These are phyloP conservation scores for Ganoderma resinaceum DNA, from an alignment of 1,284 basidiomycete genomes.

Conservation along the genomic window DNA sequence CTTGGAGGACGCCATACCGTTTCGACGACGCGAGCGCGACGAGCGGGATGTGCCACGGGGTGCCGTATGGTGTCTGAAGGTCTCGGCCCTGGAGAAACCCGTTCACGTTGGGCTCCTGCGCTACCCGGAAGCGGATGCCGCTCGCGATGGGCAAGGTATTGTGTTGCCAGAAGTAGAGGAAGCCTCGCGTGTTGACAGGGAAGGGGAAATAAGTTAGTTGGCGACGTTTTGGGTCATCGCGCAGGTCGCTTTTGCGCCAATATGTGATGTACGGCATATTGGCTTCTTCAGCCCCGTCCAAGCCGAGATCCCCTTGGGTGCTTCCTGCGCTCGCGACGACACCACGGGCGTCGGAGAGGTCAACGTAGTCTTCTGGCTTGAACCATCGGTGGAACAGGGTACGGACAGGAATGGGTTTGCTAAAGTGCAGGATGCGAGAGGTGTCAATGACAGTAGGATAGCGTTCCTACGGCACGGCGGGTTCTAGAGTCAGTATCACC, in stretches of 20 bases:
- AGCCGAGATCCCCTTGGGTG: background rate
- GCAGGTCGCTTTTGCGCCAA: background rate
- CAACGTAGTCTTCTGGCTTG: conserved; percentile 13
- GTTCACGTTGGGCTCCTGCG: background rate
- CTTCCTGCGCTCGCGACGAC: background rate
- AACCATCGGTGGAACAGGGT: conserved; percentile 14
- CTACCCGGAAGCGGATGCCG: conserved; percentile 23
- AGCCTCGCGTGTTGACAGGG: conserved; percentile 21
- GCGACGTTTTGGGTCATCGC: background rate
- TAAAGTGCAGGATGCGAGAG: background rate
- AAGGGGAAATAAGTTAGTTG: conserved; percentile 19
- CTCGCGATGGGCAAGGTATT: conserved; percentile 12
- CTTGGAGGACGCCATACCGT: background rate
- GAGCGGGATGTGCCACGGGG: conserved; percentile 21
- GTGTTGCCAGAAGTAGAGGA: conserved; percentile 20
- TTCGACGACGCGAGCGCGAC: conserved; percentile 10
- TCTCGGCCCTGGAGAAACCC: conserved; percentile 14
- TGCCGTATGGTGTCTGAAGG: conserved; percentile 16
- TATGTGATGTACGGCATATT: conserved; percentile 12
- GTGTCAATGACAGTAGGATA: background rate
- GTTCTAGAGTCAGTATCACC: background rate
- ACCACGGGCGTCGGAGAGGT: conserved; percentile 18
- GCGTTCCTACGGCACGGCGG: too few relatives aligned
- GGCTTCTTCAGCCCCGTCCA: background rate
- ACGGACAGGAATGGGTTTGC: conserved; percentile 8